Conservation (phyloP, 805 yeast species). For the Pichia eremophila region DNA sequence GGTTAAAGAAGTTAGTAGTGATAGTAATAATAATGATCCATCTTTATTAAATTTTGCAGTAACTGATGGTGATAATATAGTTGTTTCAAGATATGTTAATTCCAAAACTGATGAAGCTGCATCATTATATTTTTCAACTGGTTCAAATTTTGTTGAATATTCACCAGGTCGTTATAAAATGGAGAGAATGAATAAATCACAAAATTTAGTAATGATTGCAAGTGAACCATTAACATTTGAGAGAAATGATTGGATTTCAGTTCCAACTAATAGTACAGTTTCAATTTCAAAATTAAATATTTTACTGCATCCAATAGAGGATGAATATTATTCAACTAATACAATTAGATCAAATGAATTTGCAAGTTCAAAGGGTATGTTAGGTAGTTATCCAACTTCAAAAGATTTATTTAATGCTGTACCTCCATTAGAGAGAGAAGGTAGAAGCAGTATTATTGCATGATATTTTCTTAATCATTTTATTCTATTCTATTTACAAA, state of each 20-base stretch:
- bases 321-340: conserved; percentile 75
- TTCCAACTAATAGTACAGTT: conserved; percentile 82
- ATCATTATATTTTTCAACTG: conserved; percentile 87
- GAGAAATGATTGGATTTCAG: conserved; percentile 94
- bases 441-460: conserved; percentile 25
- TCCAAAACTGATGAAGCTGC: conserved; percentile 94
- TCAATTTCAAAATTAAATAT: conserved; percentile 82
- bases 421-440: conserved; percentile 77
- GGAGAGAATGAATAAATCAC: conserved; percentile 89
- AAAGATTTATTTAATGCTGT: conserved; percentile 39
- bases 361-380: conserved; percentile 86
- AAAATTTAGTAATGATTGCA: conserved; percentile 89
- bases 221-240: conserved; percentile 95
- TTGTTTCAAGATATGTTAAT: conserved; percentile 80
- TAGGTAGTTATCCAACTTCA: conserved; percentile 81
- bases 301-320: conserved; percentile 80
- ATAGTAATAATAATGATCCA: conserved; percentile 42
- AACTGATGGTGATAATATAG: conserved; percentile 83
- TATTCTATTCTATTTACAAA: background rate
- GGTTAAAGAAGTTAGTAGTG: conserved; percentile 46
- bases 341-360: conserved; percentile 70
- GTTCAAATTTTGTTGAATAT: conserved; percentile 82
- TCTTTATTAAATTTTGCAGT: conserved; percentile 88
- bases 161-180: conserved; percentile 87
- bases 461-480: background rate